These are phyloP conservation scores for Platanthera guangdongensis DNA, from an alignment of 106 monocot genomes.

Conservation along the genomic window DNA sequence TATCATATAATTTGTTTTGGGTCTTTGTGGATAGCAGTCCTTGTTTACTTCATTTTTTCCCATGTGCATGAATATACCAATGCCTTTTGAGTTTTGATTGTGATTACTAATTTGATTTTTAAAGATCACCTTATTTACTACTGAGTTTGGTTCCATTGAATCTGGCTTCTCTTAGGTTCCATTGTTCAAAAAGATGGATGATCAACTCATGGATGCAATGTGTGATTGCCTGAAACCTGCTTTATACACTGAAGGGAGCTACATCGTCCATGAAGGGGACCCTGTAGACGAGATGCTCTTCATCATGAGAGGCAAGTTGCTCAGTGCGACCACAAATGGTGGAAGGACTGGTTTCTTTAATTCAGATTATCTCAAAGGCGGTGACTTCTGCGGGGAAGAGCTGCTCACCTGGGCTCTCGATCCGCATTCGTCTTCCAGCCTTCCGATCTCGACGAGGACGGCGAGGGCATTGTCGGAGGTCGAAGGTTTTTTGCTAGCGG, in stretches of 20 bases:
- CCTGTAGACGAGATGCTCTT: slow-evolving; percentile 61
- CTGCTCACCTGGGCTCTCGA: slow-evolving; percentile 62
- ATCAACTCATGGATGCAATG: slow-evolving; percentile 49
- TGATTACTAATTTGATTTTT: background rate
- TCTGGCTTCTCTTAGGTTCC: slow-evolving; percentile 25
- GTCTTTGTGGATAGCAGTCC: too few species aligned
- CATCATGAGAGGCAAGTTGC: slow-evolving; percentile 52
- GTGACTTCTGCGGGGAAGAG: slow-evolving; percentile 67
- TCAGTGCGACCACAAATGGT: slow-evolving; percentile 56
- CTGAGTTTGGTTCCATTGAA: background rate
- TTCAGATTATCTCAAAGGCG: slow-evolving; percentile 35
- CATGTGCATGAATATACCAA: too few species aligned
- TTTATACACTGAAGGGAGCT: slow-evolving; percentile 45
- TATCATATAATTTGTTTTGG: too few species aligned
- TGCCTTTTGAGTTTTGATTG: too few species aligned
- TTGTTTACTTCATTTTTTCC: too few species aligned
- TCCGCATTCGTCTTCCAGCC: slow-evolving; percentile 41
- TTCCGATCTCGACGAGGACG: slow-evolving; percentile 56
- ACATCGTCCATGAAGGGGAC: slow-evolving; percentile 46
- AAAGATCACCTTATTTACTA: background rate
- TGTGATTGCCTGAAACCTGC: slow-evolving; percentile 49
- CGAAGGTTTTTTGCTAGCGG: slow-evolving; percentile 48
- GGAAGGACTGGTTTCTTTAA: slow-evolving; percentile 65
- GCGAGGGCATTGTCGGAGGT: slow-evolving; percentile 46
- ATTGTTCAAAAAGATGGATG: slow-evolving; percentile 52